phyloP scores from a whole-genome alignment of 2,329 filamentous ascomycete genomes.

The Thelonectria discophora region DNA sequence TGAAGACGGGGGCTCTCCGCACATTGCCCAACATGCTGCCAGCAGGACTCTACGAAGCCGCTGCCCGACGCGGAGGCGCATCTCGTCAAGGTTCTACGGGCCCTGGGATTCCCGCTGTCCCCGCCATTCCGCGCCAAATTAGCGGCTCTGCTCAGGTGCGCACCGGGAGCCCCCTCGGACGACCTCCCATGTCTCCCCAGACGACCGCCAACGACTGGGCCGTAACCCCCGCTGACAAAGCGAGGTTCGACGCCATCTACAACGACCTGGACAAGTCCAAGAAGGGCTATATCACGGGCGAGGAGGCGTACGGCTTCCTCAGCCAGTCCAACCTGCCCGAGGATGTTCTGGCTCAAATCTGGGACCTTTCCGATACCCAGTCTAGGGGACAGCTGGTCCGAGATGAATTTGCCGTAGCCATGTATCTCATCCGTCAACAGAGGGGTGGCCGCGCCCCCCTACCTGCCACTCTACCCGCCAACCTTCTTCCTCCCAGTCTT shows the following conservation, averaged over 20 bases:
- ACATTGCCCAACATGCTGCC: constrained; percentile 83
- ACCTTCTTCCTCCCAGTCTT: constrained; percentile 86
- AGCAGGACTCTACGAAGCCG: constrained; percentile 88
- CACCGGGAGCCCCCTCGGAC: constrained; percentile 66
- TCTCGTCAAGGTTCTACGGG: constrained; percentile 61
- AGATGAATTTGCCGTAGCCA: constrained; percentile 96
- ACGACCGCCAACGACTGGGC: constrained; percentile 73
- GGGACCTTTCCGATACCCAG: constrained; percentile 95
- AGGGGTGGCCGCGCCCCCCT: constrained; percentile 73
- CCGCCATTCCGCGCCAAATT: constrained; percentile 83
- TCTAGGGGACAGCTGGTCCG: constrained; percentile 84
- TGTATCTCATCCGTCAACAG: constrained; percentile 95
- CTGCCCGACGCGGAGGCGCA: constrained; percentile 70
- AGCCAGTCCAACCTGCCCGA: constrained; percentile 91
- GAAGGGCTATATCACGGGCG: constrained; percentile 87
- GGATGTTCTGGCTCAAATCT: constrained; percentile 90
- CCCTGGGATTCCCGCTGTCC: constrained; percentile 67
- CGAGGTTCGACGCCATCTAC: constrained; percentile 87
- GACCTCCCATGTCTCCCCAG: constrained; percentile 58
- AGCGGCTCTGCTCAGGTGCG: constrained; percentile 74
- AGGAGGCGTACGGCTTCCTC: constrained; percentile 94
- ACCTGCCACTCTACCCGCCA: constrained; percentile 80
- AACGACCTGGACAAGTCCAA: constrained; percentile 81
- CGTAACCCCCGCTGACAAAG: constrained; percentile 84
- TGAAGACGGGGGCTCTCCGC: constrained; percentile 84